These are phyloP conservation scores for Cryptococcus sp. DNA, from an alignment of 1,284 basidiomycete genomes.

Conservation along the genomic window DNA sequence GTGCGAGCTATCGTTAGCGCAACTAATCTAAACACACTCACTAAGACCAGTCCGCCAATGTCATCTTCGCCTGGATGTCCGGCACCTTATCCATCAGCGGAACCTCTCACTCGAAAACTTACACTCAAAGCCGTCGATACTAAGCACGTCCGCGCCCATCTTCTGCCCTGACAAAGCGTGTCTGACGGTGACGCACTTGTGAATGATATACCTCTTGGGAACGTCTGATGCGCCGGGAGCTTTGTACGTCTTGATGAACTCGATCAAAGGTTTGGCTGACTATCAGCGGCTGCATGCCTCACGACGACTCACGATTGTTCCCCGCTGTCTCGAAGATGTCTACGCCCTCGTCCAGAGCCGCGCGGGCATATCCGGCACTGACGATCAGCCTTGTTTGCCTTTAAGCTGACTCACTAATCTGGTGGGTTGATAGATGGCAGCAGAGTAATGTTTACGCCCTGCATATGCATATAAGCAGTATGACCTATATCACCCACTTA, in stretches of 20 bases:
- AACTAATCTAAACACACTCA: slow-evolving; percentile 47
- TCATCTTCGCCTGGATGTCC: slow-evolving; percentile 96
- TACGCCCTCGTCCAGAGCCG: slow-evolving; percentile 84
- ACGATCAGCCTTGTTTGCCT: slow-evolving; percentile 48
- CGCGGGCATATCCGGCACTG: slow-evolving; percentile 68
- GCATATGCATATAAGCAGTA: slow-evolving; percentile 13
- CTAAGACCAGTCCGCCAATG: slow-evolving; percentile 85
- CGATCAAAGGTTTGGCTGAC: slow-evolving; percentile 73
- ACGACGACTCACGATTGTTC: slow-evolving; percentile 68
- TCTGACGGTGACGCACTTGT: slow-evolving; percentile 86
- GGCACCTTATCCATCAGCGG: slow-evolving; percentile 54
- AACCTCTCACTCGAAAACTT: slow-evolving; percentile 42
- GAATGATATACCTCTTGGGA: slow-evolving; percentile 70
- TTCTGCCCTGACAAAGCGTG: slow-evolving; percentile 79
- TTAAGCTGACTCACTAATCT: slow-evolving; percentile 62
- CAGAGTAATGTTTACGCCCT: slow-evolving; percentile 88
- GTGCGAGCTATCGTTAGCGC: slow-evolving; percentile 65
- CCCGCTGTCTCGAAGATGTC: slow-evolving; percentile 91
- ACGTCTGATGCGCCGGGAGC: slow-evolving; percentile 10
- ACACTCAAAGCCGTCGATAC: slow-evolving; percentile 88
- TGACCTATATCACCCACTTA: slow-evolving; percentile 28
- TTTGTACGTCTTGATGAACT: slow-evolving; percentile 68
- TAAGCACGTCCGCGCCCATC: slow-evolving; percentile 79
- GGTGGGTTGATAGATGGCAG: slow-evolving; percentile 88
- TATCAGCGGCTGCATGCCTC: neutral